Evolutionary conservation across 495 filamentous ascomycete genomes (phyloP).

Genomic region (Penicillium desertorum): DNA sequence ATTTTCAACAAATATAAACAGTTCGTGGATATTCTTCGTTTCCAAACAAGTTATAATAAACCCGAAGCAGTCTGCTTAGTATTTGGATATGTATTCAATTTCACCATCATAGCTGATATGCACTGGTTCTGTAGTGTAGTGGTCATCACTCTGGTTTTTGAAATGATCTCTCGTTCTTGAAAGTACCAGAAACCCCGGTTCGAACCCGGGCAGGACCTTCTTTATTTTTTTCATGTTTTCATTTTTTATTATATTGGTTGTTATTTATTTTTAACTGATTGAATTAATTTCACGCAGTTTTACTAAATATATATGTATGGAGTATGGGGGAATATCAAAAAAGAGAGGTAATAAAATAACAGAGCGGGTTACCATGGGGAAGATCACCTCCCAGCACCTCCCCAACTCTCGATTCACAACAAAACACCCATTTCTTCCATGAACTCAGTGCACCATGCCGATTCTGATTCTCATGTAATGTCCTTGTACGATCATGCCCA

Average conservation of each 20-base stretch:
- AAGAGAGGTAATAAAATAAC: too few species aligned
- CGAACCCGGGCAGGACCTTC: background rate
- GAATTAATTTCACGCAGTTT: too few species aligned
- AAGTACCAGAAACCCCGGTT: background rate
- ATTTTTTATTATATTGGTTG: background rate
- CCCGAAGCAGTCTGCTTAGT: too few species aligned
- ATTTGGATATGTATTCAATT: background rate
- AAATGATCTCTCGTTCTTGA: too few species aligned
- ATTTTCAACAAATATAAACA: background rate
- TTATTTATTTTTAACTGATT: too few species aligned
- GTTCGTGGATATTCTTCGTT: too few species aligned
- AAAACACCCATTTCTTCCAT: background rate
- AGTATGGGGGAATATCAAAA: too few species aligned
- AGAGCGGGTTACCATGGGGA: background rate
- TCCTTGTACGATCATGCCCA: slow-evolving; percentile 35
- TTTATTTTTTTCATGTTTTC: background rate
- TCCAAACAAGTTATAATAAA: too few species aligned
- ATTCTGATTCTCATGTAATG: background rate
- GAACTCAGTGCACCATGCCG: background rate
- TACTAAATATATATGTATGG: too few species aligned
- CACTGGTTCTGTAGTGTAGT: slow-evolving; percentile 3
- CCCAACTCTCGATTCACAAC: background rate
- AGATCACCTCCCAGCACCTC: background rate
- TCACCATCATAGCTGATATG: background rate
- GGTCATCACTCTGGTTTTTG: slow-evolving; percentile 2